Evolutionary conservation across 768 basidiomycete genomes (phyloP).

Genomic region (Boletus rex-veris): DNA sequence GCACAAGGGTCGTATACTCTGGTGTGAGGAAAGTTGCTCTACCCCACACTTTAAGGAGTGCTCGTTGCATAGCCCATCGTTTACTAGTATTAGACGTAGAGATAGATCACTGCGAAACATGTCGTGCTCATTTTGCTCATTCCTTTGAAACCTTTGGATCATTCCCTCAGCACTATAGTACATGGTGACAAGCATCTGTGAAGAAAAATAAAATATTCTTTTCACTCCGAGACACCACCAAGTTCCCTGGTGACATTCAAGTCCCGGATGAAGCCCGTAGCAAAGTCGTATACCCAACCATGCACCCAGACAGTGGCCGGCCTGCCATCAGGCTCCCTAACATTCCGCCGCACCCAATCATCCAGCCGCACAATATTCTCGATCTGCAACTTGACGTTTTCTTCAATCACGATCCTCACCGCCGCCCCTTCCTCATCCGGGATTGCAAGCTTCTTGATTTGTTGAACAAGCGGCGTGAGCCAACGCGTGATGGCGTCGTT

Average conservation of each 20-base stretch:
- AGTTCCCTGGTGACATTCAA: slow-evolving; percentile 42
- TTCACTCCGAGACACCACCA: background rate
- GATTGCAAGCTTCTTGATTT: slow-evolving; percentile 42
- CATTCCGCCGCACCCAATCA: background rate
- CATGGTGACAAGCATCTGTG: background rate
- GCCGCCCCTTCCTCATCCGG: slow-evolving; percentile 31
- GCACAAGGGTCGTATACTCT: no score
- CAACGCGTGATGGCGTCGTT: slow-evolving; percentile 59
- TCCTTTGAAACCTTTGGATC: no score
- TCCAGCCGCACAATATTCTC: background rate
- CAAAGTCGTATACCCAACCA: slow-evolving; percentile 70
- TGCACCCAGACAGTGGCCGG: slow-evolving; percentile 52
- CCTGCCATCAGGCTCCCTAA: slow-evolving; percentile 11
- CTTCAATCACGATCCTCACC: slow-evolving; percentile 38
- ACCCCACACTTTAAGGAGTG: no score
- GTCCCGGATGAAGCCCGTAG: slow-evolving; percentile 55
- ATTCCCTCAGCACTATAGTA: no score
- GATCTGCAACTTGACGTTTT: slow-evolving; percentile 53
- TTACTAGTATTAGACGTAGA: no score
- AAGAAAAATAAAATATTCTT: background rate
- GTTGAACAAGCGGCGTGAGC: slow-evolving; percentile 63
- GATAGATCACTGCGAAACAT: no score
- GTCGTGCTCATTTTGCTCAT: no score
- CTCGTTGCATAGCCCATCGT: no score
- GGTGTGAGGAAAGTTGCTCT: no score